These are phyloP conservation scores for Aaosphaeria arxii DNA, from an alignment of 2,329 filamentous ascomycete genomes.

Conservation along the genomic window DNA sequence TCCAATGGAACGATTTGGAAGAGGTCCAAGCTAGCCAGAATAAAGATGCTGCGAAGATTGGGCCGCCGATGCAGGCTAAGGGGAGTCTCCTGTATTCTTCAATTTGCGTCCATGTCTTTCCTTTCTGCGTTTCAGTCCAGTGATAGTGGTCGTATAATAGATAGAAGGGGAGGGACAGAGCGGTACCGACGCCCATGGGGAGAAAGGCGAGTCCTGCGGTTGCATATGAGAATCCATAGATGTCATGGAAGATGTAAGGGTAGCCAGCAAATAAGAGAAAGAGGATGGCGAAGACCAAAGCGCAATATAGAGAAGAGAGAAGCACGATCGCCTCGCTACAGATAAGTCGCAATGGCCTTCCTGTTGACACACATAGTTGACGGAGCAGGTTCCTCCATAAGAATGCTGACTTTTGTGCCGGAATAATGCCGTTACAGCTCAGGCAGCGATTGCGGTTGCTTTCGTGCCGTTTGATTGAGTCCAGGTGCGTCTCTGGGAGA, in stretches of 20 bases:
- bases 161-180: constrained; percentile 46
- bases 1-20: constrained; percentile 46
- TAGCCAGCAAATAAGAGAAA: constrained; percentile 38
- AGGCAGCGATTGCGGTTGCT: no score
- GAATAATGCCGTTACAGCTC: no score
- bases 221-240: constrained; percentile 30
- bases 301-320: constrained; percentile 48
- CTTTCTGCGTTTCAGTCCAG: constrained; percentile 22
- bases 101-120: constrained; percentile 42
- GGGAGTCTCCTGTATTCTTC: constrained; percentile 30
- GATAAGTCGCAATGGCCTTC: no score
- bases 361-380: no score
- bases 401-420: no score
- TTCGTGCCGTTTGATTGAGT: no score
- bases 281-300: constrained; percentile 34
- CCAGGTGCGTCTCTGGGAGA: no score
- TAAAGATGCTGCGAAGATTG: constrained; percentile 46
- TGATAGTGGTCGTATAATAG: constrained; percentile 25
- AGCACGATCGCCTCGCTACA: constrained; percentile 62
- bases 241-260: constrained; percentile 28
- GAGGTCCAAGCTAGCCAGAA: constrained; percentile 52
- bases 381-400: no score
- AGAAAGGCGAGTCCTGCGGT: constrained; percentile 34
- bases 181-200: constrained; percentile 43
- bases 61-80: constrained; percentile 53